These are phyloP conservation scores for Coelastrella sp. DNA, from an alignment of 139 green algal species.

Conservation along the genomic window DNA sequence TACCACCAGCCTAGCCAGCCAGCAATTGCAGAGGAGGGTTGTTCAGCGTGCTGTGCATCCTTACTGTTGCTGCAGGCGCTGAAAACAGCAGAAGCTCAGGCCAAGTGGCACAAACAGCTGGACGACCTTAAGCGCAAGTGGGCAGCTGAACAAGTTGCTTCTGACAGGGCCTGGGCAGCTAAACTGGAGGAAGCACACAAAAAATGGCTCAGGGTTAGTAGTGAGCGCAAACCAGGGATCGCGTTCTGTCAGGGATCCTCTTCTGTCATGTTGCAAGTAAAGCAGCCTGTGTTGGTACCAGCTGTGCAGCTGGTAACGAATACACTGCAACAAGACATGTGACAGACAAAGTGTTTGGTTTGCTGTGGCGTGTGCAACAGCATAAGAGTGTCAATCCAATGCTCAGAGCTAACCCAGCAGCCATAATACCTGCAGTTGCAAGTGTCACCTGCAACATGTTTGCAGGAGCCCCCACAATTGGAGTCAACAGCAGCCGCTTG, in stretches of 20 bases:
- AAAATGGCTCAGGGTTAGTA: constrained; percentile 43
- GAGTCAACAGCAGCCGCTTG: constrained; percentile 10
- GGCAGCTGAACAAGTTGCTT: constrained; percentile 36
- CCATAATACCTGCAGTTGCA: background rate
- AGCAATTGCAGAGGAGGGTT: background rate
- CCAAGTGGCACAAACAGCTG: constrained; percentile 43
- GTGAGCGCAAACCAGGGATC: background rate
- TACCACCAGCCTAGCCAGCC: too few species aligned
- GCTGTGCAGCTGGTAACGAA: too few species aligned
- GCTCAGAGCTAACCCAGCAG: background rate
- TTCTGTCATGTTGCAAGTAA: too few species aligned
- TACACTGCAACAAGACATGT: too few species aligned
- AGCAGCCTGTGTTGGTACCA: too few species aligned
- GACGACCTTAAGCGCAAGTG: constrained; percentile 38
- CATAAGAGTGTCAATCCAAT: too few species aligned
- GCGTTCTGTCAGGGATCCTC: too few species aligned
- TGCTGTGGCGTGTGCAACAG: too few species aligned
- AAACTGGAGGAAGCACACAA: constrained; percentile 47
- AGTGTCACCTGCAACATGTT: background rate
- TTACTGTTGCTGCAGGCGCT: background rate
- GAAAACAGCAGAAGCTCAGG: constrained; percentile 11
- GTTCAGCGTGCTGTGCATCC: background rate
- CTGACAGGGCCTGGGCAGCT: constrained; percentile 40
- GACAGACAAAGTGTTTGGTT: too few species aligned
- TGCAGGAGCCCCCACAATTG: constrained; percentile 40